Percentiles rank a stretch among this genome's conserved stretches.
These are phyloP conservation scores for Penicillium freii DNA, from an alignment of 2,329 filamentous ascomycete genomes.

Conservation along the genomic window DNA sequence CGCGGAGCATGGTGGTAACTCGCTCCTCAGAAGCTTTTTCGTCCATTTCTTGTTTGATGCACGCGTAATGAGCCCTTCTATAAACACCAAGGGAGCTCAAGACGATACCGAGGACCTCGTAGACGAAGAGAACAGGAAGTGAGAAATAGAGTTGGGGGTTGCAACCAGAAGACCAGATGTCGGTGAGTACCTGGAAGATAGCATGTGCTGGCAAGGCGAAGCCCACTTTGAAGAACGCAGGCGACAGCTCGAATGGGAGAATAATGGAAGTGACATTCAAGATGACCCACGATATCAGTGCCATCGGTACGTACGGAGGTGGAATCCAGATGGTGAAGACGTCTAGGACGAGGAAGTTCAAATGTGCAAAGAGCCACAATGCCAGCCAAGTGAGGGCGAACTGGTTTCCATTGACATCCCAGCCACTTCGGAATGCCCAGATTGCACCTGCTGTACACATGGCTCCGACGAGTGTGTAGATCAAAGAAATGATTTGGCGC, in stretches of 20 bases:
- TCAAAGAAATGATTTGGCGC: constrained; percentile 35
- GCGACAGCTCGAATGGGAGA: constrained; percentile 44
- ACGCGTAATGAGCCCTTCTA: constrained; percentile 20
- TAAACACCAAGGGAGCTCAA: constrained; percentile 23
- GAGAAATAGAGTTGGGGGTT: constrained; percentile 41
- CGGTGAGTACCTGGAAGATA: constrained; percentile 42
- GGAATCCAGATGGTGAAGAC: constrained; percentile 45
- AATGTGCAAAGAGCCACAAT: constrained; percentile 47
- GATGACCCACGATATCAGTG: constrained; percentile 47
- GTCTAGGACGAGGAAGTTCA: constrained; percentile 48
- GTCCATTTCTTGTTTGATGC: constrained; percentile 18
- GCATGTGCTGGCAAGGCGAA: constrained; percentile 44
- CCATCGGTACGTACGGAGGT: constrained; percentile 45
- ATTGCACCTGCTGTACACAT: constrained; percentile 43
- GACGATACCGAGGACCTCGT: constrained; percentile 31
- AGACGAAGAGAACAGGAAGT: constrained; percentile 46
- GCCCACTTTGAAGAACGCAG: constrained; percentile 44
- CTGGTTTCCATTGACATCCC: constrained; percentile 42
- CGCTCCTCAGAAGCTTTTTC: constrained; percentile 15
- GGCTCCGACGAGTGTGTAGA: constrained; percentile 44
- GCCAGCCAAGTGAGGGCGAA: constrained; percentile 47
- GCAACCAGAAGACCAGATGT: constrained; percentile 48
- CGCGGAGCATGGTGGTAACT: constrained; percentile 7
- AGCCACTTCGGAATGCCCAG: constrained; percentile 46
- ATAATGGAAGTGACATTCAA: constrained; percentile 46